These are phyloP conservation scores for Peniophora sp. DNA, from an alignment of 1,284 basidiomycete genomes.

Conservation along the genomic window DNA sequence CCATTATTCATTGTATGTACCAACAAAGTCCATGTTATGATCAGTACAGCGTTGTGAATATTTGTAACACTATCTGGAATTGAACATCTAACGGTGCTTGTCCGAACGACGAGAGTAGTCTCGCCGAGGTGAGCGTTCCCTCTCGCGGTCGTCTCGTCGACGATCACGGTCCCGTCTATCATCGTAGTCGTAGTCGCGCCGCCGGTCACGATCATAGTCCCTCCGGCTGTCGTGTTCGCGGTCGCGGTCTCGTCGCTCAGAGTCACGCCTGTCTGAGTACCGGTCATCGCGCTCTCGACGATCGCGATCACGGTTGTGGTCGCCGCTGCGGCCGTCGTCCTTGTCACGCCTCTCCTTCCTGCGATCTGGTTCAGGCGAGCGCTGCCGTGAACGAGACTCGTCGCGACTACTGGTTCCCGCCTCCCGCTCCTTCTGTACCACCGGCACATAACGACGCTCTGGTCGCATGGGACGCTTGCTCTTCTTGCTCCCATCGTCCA, in stretches of 20 bases:
- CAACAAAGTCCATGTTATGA: no score
- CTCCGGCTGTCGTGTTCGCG: constrained; percentile 21
- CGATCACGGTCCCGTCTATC: constrained; percentile 9
- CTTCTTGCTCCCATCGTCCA: constrained; percentile 55
- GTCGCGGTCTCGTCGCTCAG: constrained; percentile 7
- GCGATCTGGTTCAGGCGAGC: constrained; percentile 19
- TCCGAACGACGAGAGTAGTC: not conserved
- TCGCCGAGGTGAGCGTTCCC: constrained; percentile 4
- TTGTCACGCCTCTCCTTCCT: constrained; percentile 19
- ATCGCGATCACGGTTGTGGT: not conserved
- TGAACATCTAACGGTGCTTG: no score
- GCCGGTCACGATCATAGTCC: constrained; percentile 16
- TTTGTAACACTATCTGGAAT: no score
- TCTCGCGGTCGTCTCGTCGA: constrained; percentile 6
- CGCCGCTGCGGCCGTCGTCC: constrained; percentile 10
- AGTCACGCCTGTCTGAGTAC: not conserved
- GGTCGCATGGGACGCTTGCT: constrained; percentile 34
- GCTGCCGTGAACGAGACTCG: constrained; percentile 15
- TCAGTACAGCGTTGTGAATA: no score
- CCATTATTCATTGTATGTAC: no score
- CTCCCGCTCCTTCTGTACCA: constrained; percentile 50
- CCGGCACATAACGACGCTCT: constrained; percentile 69
- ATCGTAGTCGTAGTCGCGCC: constrained; percentile 8
- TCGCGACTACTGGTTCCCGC: constrained; percentile 8
- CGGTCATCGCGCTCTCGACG: constrained; percentile 7